These are phyloP conservation scores for Petunia axillaris DNA, from an alignment of 257 asterid genomes.

Conservation along the genomic window DNA sequence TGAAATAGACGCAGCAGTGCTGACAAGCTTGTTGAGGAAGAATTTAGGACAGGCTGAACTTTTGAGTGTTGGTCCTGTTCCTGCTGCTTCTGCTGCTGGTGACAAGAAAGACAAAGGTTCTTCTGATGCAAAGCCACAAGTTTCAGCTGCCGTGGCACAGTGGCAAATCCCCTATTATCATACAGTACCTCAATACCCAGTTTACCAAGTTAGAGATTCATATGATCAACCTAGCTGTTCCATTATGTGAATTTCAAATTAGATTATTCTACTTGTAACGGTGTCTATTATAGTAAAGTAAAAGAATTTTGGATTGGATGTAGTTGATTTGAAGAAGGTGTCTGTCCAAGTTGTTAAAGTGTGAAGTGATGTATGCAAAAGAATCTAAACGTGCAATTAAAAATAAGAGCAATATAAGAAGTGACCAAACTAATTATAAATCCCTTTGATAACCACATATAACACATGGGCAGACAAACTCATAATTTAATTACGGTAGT, in stretches of 20 bases:
- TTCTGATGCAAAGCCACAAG: background rate
- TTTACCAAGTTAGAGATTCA: background rate
- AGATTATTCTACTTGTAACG: background rate
- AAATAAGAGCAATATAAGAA: no score
- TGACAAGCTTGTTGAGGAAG: background rate
- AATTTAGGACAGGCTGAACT: slow-evolving; percentile 17
- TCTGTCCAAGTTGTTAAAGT: no score
- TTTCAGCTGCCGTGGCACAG: background rate
- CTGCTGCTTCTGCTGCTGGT: slow-evolving; percentile 4
- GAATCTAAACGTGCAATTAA: no score
- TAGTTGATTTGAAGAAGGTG: no score
- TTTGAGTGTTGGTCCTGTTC: slow-evolving; percentile 14
- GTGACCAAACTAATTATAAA: no score
- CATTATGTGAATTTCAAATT: background rate
- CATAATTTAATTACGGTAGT: no score
- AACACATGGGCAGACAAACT: no score
- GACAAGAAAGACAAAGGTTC: background rate
- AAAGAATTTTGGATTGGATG: background rate
- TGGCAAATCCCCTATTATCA: no score
- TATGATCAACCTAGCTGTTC: background rate
- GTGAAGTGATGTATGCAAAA: no score
- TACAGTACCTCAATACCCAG: background rate
- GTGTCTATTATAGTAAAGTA: background rate
- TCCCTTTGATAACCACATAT: no score
- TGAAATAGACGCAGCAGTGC: background rate